A percentile compares a stretch with the other conserved stretches of the same genome.
phyloP scores from a whole-genome alignment of 495 filamentous ascomycete species.

The Lophiotrema nucula region DNA sequence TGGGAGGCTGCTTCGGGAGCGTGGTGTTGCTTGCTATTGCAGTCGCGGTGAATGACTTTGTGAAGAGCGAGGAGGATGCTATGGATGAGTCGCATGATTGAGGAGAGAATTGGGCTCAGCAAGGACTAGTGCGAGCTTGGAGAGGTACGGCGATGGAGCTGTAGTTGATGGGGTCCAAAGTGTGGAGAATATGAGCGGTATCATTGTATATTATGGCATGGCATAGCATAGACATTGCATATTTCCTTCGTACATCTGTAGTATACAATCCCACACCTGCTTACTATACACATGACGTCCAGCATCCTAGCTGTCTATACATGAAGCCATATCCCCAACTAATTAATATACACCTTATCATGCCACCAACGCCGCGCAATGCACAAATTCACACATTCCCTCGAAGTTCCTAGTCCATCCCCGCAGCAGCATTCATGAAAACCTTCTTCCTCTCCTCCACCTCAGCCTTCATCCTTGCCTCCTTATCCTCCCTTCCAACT shows the following conservation, averaged over 20 bases:
- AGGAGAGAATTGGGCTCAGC: too few species aligned
- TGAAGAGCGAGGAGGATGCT: constrained; percentile 3
- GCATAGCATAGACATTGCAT: too few species aligned
- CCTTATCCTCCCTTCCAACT: constrained; percentile 29
- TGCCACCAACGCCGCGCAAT: not conserved
- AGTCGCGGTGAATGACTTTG: constrained; percentile 24
- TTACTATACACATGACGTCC: too few species aligned
- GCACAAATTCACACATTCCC: not conserved
- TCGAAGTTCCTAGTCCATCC: not conserved
- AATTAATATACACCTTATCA: too few species aligned
- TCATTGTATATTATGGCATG: too few species aligned
- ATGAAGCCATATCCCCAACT: too few species aligned
- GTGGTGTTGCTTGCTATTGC: constrained; percentile 35
- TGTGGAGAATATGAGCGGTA: not conserved
- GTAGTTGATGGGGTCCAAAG: not conserved
- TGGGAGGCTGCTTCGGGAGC: constrained; percentile 40
- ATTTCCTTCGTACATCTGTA: too few species aligned
- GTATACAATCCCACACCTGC: too few species aligned
- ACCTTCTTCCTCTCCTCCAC: constrained; percentile 30
- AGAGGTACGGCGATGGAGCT: not conserved
- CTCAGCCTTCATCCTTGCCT: constrained; percentile 20
- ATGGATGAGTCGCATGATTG: not conserved
- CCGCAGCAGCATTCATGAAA: constrained; percentile 14
- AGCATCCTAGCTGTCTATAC: too few species aligned
- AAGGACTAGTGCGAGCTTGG: too few species aligned